Evolutionary conservation across 352 stramenopile species (phyloP).

Genomic region (Phytophthora tubulina): DNA sequence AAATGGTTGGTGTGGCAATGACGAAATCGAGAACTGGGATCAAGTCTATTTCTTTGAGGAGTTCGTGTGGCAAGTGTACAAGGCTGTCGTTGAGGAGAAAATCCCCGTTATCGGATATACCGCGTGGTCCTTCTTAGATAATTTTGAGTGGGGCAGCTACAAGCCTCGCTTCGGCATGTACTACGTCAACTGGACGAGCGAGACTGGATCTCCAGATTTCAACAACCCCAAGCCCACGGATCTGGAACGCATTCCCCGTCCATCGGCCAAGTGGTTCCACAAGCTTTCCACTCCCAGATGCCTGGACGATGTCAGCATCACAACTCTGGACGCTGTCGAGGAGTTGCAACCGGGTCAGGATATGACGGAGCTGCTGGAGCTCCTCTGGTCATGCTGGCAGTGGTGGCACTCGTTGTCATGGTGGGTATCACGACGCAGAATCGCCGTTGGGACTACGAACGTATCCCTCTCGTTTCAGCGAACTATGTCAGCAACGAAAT

Average conservation of each 20-base stretch:
- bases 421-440: slow-evolving; percentile 13
- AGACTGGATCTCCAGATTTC: slow-evolving; percentile 38
- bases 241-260: slow-evolving; percentile 45
- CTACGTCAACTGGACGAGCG: slow-evolving; percentile 65
- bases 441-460: slow-evolving; percentile 10
- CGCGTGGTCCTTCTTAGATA: slow-evolving; percentile 52
- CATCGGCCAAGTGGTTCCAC: slow-evolving; percentile 51
- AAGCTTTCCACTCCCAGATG: slow-evolving; percentile 41
- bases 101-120: slow-evolving; percentile 47
- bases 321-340: neutral
- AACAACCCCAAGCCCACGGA: slow-evolving; percentile 43
- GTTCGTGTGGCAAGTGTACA: slow-evolving; percentile 55
- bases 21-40: slow-evolving; percentile 50
- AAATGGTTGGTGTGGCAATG: slow-evolving; percentile 59
- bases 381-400: slow-evolving; percentile 21
- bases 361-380: slow-evolving; percentile 15
- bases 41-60: slow-evolving; percentile 54
- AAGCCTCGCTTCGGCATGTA: slow-evolving; percentile 66
- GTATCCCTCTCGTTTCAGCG: slow-evolving; percentile 18
- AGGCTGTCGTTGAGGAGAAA: slow-evolving; percentile 50
- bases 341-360: neutral
- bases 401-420: slow-evolving; percentile 22
- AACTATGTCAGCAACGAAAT: slow-evolving; percentile 5
- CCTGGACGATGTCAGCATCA: slow-evolving; percentile 22
- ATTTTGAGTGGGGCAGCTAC: slow-evolving; percentile 59